These are phyloP conservation scores for Sextonia rubra DNA, from an alignment of 164 flowering plant species.

Conservation along the genomic window DNA sequence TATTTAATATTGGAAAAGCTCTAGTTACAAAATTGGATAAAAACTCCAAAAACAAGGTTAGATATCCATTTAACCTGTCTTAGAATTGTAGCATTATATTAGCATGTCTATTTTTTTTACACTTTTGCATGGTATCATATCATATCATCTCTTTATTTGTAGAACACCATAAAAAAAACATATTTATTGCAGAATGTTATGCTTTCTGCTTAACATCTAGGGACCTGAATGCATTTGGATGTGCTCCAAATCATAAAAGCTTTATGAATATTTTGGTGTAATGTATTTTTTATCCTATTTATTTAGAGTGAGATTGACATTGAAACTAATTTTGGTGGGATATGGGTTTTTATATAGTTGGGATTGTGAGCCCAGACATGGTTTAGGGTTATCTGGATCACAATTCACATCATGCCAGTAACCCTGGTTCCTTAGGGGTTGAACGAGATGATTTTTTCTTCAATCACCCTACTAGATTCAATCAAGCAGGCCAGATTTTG, in stretches of 20 bases:
- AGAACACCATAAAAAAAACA: too few relatives aligned
- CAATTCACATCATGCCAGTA: too few relatives aligned
- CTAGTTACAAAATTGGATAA: constrained; percentile 84
- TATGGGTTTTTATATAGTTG: too few relatives aligned
- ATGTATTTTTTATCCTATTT: too few relatives aligned
- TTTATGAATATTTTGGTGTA: background rate
- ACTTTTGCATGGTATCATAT: background rate
- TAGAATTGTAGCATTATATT: background rate
- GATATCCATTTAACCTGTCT: constrained; percentile 11
- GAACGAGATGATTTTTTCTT: too few relatives aligned
- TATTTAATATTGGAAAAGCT: constrained; percentile 91
- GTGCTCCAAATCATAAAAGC: background rate
- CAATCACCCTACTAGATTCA: too few relatives aligned
- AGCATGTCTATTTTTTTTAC: background rate
- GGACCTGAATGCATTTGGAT: background rate
- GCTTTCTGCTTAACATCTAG: background rate
- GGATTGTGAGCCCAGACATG: background rate
- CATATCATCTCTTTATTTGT: too few relatives aligned
- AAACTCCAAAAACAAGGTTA: constrained; percentile 85
- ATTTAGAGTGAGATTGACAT: background rate
- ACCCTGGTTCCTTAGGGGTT: too few relatives aligned
- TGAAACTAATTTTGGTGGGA: background rate
- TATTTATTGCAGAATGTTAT: background rate
- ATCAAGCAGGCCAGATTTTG: too few relatives aligned
- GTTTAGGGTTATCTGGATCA: too few relatives aligned